phyloP scores from a whole-genome alignment of 192 early-diverging fungal species.

The Coemansia sp. region DNA sequence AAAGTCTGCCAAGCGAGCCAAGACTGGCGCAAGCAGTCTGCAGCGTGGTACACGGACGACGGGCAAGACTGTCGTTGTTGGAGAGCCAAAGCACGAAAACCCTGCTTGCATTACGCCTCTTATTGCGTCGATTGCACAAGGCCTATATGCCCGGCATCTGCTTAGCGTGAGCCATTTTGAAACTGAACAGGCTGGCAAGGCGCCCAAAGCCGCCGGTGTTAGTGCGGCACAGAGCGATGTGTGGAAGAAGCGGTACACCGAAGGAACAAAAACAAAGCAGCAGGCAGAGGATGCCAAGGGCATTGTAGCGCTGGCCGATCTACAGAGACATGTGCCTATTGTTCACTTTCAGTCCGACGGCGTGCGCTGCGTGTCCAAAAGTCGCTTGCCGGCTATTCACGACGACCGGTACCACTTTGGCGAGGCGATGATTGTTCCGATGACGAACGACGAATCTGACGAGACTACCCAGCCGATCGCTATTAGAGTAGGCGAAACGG shows the following conservation, averaged over 20 bases:
- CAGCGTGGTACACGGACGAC: conserved; percentile 8
- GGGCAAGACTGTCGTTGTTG: conserved; percentile 5
- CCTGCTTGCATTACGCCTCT: conserved; percentile 47
- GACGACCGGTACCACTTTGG: conserved; percentile 18
- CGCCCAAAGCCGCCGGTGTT: background rate
- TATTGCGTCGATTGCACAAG: conserved; percentile 45
- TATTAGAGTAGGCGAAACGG: conserved; percentile 47
- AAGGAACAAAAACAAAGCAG: conserved; percentile 13
- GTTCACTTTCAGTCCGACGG: conserved; percentile 13
- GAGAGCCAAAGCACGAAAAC: conserved; percentile 42
- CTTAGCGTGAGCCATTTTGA: conserved; percentile 32
- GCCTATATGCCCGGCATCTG: conserved; percentile 46
- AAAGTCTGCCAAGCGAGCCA: conserved; percentile 7
- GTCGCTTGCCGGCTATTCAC: conserved; percentile 10
- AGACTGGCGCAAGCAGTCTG: conserved; percentile 6
- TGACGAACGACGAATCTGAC: conserved; percentile 35
- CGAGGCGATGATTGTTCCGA: conserved; percentile 9
- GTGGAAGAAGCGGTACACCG: conserved; percentile 35
- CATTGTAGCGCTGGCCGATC: conserved; percentile 25
- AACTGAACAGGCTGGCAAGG: conserved; percentile 1
- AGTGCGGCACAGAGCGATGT: background rate
- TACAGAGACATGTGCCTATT: conserved; percentile 13
- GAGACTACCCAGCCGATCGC: conserved; percentile 38
- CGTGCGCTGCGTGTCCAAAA: background rate
- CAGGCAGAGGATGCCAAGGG: conserved; percentile 26